Evolutionary conservation across 768 basidiomycete genomes (phyloP), one percentile per base, ranked within the genome.

Genomic region (Xerocomus potaroensis): DNA sequence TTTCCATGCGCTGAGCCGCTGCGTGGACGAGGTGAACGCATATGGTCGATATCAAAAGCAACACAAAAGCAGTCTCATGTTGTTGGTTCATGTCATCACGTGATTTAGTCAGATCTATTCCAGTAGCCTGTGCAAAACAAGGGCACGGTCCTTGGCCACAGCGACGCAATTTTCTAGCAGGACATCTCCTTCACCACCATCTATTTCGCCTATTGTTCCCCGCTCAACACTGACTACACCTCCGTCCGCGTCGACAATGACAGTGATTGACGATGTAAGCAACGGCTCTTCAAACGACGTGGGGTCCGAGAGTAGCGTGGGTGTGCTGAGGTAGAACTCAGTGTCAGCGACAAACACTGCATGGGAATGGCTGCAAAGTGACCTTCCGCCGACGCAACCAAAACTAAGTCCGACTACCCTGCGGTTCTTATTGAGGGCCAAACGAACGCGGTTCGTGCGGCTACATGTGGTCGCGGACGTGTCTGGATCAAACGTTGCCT

Each of bases 231-330:
- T 32, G 21, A 64, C 38, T 14, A 63, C 23, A 8, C 50, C 57
- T 16, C 62, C 62, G 8, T 54, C 43, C 15, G n/a, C 72, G 48
- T 80, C 79, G 5, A 89, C 50, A 1, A 84, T 69, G 27, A 93
- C 64, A 2, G 82, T 80, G 45, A 92, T 60, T 0, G 77, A 75
- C 0, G 89, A 83, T 12, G 87, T 81, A 43, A 93, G 77, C 7
- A 96, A 73, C 0, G 90, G 87, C 54, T 92, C 86, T 68, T 98
- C 95, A 63, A 95, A 96, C 1, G 91, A 74, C 0, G 91, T 87
- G 1, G 92, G 89, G 65, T 98, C 95, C 0, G 83, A 73, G 4
- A 97, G 69, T 9, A 94, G 62, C 21, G 78, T 72, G 40, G 77
- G 76, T 26, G 44, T 51, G 21, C 55, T 59, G n/a, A 19, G 6